Base-by-base conservation (phyloP, 371 early-diverging fungal genomes). In the Thermomucor indicae-seudaticae region DNA sequence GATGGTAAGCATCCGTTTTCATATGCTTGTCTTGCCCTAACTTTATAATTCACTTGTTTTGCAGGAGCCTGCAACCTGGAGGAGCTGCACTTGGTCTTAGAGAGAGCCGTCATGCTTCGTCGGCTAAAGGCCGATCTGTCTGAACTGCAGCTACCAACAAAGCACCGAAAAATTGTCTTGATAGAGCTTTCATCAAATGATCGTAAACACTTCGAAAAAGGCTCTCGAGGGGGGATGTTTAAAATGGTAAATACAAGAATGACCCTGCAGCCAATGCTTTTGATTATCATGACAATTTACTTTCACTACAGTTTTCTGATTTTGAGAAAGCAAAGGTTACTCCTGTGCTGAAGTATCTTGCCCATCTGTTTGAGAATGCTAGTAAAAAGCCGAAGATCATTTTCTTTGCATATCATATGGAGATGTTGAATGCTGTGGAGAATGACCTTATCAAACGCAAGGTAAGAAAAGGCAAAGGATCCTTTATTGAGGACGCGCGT, bases 321-420 rank as follows among this genome's bases (percentile, higher is more conserved):
- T 70, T 79, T 3, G 78, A 63, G 24, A 20, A 29, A 8, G 55
- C 67, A 2, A 84, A 87, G 52, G 40, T 68, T 2, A 64, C 75
- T 0, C 42, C 64, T 1, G 67, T 85, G 10, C 49, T 30, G 24
- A 55, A 78, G n/a, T 87, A 83, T 51, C n/a, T 87, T 2, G 43
- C 50, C 2, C 62, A 75, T 47, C 22, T 79, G 3, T 50, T 75
- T 39, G 50, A 53, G 4, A 59, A 58, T 8, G 58, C 42, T 30
- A 39, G 60, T 6, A 67, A 70, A 5, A 86, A 85, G n/a, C n/a
- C n/a, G n/a, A n/a, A n/a, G 44, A 75, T 81, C 31, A 49, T 88
- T 14, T 57, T 89, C 2, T 84, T 83, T 65, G 85, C 78, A 10
- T 83, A 80, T 49, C 87, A 90, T 44, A 40, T 38, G 8, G 47